Evolutionary conservation across 2,329 filamentous ascomycete species (phyloP).

Genomic region (Pseudogymnoascus sp.): DNA sequence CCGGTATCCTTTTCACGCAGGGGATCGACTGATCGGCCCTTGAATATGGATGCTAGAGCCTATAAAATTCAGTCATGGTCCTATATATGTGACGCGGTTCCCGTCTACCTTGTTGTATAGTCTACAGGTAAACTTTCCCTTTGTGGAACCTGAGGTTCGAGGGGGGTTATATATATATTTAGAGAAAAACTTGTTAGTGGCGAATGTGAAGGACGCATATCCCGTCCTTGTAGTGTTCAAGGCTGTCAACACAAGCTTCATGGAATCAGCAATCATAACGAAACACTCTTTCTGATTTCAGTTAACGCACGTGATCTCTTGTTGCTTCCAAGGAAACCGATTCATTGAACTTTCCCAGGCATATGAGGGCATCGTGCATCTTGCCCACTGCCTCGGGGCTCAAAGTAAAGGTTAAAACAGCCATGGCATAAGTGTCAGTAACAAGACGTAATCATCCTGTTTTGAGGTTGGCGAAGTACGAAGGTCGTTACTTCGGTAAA

Average conservation of each 20-base stretch:
- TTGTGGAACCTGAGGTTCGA: slow-evolving; percentile 13
- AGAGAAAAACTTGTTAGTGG: slow-evolving; percentile 61
- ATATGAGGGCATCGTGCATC: slow-evolving; percentile 65
- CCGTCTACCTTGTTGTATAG: slow-evolving; percentile 58
- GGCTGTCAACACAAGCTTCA: slow-evolving; percentile 62
- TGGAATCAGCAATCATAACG: slow-evolving; percentile 5
- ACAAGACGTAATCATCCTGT: neutral
- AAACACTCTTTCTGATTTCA: slow-evolving; percentile 21
- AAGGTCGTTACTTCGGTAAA: neutral
- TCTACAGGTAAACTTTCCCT: slow-evolving; percentile 60
- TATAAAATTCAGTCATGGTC: slow-evolving; percentile 23
- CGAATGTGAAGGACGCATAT: slow-evolving; percentile 64
- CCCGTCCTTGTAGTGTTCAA: slow-evolving; percentile 75
- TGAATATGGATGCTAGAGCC: slow-evolving; percentile 67
- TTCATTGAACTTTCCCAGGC: slow-evolving; percentile 72
- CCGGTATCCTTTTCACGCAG: slow-evolving; percentile 57
- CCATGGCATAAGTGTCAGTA: slow-evolving; percentile 35
- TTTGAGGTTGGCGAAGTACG: slow-evolving; percentile 2
- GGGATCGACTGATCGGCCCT: slow-evolving; percentile 54
- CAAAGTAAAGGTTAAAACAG: slow-evolving; percentile 63
- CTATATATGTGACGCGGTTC: neutral
- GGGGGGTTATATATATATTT: slow-evolving; percentile 57
- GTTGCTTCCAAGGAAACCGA: slow-evolving; percentile 67
- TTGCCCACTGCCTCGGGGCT: slow-evolving; percentile 63
- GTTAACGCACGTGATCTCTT: slow-evolving; percentile 49